Base-by-base conservation (phyloP, 257 asterid genomes). In the Ehretia macrophylla region DNA sequence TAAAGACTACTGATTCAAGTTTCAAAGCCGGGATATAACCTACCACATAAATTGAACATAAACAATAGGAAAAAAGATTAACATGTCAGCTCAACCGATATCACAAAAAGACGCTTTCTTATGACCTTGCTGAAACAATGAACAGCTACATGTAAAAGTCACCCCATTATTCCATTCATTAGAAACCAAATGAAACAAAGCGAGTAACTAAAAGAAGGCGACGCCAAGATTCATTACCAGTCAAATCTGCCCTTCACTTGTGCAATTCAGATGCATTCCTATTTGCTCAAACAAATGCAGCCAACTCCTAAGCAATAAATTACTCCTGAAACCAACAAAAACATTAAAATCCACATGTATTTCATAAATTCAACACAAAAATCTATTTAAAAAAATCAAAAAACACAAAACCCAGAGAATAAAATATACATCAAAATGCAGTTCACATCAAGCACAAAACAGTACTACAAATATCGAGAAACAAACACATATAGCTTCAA, bases 271-370 rank as follows among this genome's bases (percentile, higher is more conserved):
- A 48, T 47, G 10, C 71, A 21, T 50, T 59, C 44, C 11, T 18
- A n/a, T 37, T 21, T 16, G 35, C 39, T 17, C 49, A 10, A 39
- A 46, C 20, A 8, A n/a, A 51, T 13, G 22, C 52, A 57, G 61
- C 51, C 57, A 17, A 45, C 27, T 32, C 22, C 57, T 56, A 48
- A 58, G 51, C 6, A 32, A 27, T 5, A 59, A 17, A 17, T 14
- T 50, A 27, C 6, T 20, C 73, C 73, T 61, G 67, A 55, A 35
- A 73, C n/a, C 38, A 42, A 42, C 47, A 42, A 42, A 42, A 42
- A 10, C 47, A 42, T 3, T 42, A 47, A 38, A 27, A 23, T 42
- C 59, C 23, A 16, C 72, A 59, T 42, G 47, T 42, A 42, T 6
- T 42, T 42, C 2, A 42, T 42, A 42, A 42, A 42, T 10, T 42